These are phyloP conservation scores for Wickerhamiella kurtzmanii DNA, from an alignment of 805 yeast species.

Conservation along the genomic window DNA sequence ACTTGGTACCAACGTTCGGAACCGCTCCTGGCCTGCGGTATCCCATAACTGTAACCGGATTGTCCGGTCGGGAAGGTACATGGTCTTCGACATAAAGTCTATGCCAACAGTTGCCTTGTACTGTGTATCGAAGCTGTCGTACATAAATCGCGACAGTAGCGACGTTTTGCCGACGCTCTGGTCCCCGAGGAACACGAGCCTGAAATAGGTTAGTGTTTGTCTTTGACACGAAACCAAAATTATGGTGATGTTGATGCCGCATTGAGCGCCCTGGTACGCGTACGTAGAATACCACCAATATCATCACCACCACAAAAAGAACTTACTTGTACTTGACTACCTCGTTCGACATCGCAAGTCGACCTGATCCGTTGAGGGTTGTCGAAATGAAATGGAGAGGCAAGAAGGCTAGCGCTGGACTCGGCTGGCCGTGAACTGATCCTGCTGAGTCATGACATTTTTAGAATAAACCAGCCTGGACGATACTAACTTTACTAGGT, in stretches of 20 bases:
- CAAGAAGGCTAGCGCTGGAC: too few relatives aligned
- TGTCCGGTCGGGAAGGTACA: conserved; percentile 92
- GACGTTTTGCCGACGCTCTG: conserved; percentile 97
- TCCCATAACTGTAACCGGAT: conserved; percentile 94
- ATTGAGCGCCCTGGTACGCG: too few relatives aligned
- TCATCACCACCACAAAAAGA: background rate
- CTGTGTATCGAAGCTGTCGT: conserved; percentile 91
- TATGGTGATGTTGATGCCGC: too few relatives aligned
- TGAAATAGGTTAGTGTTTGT: conserved; percentile 28
- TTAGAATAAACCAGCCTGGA: too few relatives aligned
- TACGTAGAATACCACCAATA: too few relatives aligned
- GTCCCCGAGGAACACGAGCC: conserved; percentile 93
- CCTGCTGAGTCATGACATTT: too few relatives aligned
- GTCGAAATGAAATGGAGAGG: too few relatives aligned
- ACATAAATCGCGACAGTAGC: conserved; percentile 92
- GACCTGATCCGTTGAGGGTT: too few relatives aligned
- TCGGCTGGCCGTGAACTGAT: too few relatives aligned
- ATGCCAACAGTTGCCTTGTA: conserved; percentile 93
- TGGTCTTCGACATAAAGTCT: conserved; percentile 84
- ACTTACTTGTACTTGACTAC: conserved; percentile 29
- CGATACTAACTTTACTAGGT: too few relatives aligned
- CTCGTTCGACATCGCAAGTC: conserved; percentile 13
- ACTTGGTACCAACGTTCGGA: conserved; percentile 86
- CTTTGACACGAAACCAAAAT: background rate
- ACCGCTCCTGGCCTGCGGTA: conserved; percentile 94